Conservation (phyloP, 768 basidiomycete species). For the Coprinellus micaceus region DNA sequence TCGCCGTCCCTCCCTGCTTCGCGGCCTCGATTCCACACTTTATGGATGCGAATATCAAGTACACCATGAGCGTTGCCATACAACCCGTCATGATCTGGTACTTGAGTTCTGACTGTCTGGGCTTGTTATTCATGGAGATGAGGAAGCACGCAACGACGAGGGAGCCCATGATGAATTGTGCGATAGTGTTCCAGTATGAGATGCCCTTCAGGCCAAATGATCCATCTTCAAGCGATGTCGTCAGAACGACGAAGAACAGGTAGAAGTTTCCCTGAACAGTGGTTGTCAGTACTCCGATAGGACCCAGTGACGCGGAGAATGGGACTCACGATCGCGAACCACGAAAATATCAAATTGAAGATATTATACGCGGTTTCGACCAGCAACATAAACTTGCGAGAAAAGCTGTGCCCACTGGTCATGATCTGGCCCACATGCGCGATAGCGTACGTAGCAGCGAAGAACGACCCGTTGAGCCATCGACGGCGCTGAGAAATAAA, state of each 20-base stretch:
- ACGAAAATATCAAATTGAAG: constrained; percentile 83
- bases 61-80: constrained; percentile 75
- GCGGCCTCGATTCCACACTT: constrained; percentile 74
- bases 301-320: too few species aligned
- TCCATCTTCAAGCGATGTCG: constrained; percentile 78
- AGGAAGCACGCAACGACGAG: constrained; percentile 87
- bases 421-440: constrained; percentile 81
- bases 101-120: constrained; percentile 85
- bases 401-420: constrained; percentile 75
- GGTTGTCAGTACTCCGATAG: too few species aligned
- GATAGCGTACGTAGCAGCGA: constrained; percentile 90
- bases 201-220: constrained; percentile 64
- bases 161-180: constrained; percentile 77
- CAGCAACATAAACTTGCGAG: constrained; percentile 71
- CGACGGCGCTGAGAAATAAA: constrained; percentile 90
- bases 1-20: constrained; percentile 58
- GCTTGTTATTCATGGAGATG: constrained; percentile 95
- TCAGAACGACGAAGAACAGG: constrained; percentile 90
- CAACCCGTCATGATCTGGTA: constrained; percentile 76
- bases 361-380: constrained; percentile 84
- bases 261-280: constrained; percentile 95
- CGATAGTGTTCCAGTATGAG: constrained; percentile 66
- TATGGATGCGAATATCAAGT: constrained; percentile 81
- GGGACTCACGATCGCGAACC: constrained; percentile 89
- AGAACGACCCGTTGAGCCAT: constrained; percentile 92